Conservation (phyloP, 352 stramenopile genomes). For the Phytophthora palmivora region DNA sequence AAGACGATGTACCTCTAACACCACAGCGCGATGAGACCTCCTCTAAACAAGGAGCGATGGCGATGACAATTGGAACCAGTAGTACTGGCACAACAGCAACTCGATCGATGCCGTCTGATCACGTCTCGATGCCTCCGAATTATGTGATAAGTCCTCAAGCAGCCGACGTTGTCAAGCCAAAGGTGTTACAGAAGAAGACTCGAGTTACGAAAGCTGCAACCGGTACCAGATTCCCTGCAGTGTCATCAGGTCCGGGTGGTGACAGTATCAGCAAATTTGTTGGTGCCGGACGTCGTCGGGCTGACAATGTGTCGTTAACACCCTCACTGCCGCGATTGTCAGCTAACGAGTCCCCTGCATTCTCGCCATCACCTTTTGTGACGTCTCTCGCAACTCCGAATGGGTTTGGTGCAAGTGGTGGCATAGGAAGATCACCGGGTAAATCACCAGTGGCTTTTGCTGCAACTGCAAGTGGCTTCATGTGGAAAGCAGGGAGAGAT, state of each 20-base stretch:
- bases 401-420: conserved; percentile 19
- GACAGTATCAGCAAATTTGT: conserved; percentile 15
- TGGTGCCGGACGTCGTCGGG: conserved; percentile 7
- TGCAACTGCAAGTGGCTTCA: conserved; percentile 22
- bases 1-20: conserved; percentile 4
- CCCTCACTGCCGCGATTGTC: conserved; percentile 38
- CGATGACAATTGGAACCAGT: conserved; percentile 22
- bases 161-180: neutral
- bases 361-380: conserved; percentile 37
- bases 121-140: conserved; percentile 10
- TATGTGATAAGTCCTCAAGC: conserved; percentile 25
- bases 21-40: conserved; percentile 11
- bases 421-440: conserved; percentile 16
- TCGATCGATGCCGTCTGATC: conserved; percentile 28
- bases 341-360: conserved; percentile 19
- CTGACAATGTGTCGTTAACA: conserved; percentile 36
- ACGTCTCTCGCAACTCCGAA: conserved; percentile 14
- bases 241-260: neutral
- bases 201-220: conserved; percentile 2
- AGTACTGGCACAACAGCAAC: conserved; percentile 33
- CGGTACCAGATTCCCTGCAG: conserved; percentile 8
- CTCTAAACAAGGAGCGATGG: conserved; percentile 15
- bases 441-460: conserved; percentile 27
- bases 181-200: conserved; percentile 8
- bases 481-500: conserved; percentile 24